Percentiles rank a stretch among this genome's conserved stretches.
Evolutionary conservation across 2,329 filamentous ascomycete genomes (phyloP).

Genomic region (Chaetothyriales sp.): DNA sequence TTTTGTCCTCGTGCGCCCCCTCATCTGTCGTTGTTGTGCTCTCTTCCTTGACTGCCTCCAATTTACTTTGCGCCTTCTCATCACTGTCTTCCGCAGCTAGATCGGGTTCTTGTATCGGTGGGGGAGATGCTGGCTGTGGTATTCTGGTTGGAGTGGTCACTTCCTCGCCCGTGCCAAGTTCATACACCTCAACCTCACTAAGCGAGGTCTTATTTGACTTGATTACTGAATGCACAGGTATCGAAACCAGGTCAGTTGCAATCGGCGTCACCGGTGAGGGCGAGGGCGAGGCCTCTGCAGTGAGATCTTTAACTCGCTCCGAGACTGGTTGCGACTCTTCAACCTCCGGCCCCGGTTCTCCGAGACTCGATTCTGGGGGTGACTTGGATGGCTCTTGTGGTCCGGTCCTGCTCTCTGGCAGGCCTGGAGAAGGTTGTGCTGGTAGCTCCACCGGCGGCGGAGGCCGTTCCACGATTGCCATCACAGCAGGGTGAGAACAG

Average conservation of each 20-base stretch:
- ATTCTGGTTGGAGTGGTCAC: background rate
- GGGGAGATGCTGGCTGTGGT: background rate
- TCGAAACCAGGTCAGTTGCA: background rate
- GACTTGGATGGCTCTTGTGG: background rate
- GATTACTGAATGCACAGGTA: background rate
- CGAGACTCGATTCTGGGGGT: constrained; percentile 5
- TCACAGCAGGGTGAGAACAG: constrained; percentile 12
- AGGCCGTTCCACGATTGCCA: constrained; percentile 11
- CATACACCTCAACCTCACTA: background rate
- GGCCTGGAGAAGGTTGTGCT: constrained; percentile 2
- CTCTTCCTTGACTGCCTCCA: background rate
- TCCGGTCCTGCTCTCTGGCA: background rate
- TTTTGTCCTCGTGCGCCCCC: background rate
- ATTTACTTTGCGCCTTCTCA: background rate
- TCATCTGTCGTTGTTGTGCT: background rate
- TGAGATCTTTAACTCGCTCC: background rate
- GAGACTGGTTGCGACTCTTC: background rate
- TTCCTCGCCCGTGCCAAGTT: background rate
- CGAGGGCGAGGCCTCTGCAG: background rate
- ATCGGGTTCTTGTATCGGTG: background rate
- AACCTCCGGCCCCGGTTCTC: constrained; percentile 14
- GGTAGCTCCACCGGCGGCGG: constrained; percentile 11
- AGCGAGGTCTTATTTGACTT: background rate
- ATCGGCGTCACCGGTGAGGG: constrained; percentile 2
- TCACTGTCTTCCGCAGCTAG: background rate